These are phyloP conservation scores for Fusarium sp. DNA, from an alignment of 2,329 filamentous ascomycete genomes.

Conservation along the genomic window DNA sequence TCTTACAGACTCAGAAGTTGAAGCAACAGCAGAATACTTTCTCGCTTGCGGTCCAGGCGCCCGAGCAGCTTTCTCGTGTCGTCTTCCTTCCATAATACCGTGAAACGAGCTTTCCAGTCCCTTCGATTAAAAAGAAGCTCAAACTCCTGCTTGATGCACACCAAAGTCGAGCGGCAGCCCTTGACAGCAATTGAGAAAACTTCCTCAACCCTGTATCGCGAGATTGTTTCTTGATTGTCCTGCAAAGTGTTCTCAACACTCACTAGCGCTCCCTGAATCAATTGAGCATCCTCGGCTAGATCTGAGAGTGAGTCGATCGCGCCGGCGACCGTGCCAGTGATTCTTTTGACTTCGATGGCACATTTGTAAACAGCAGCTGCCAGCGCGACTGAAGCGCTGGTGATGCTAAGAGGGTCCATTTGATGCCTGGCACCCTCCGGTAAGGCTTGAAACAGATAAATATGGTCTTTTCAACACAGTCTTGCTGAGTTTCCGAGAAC, in stretches of 20 bases:
- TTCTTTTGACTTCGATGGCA: not conserved
- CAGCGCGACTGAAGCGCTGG: not conserved
- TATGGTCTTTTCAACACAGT: no score
- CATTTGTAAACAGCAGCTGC: not conserved
- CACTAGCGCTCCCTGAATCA: fast-evolving
- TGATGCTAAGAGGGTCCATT: not conserved
- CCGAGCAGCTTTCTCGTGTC: not conserved
- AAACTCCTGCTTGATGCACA: not conserved
- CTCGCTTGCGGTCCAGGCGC: not conserved
- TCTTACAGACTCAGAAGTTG: not conserved
- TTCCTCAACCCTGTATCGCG: not conserved
- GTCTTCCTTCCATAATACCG: fast-evolving
- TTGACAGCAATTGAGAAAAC: not conserved
- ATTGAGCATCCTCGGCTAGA: not conserved
- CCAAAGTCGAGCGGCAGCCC: not conserved
- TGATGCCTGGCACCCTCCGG: fast-evolving
- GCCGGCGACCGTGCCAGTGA: not conserved
- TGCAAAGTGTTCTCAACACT: fast-evolving
- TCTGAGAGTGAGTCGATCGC: fast-evolving
- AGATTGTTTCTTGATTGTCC: not conserved
- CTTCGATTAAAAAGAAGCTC: fast-evolving
- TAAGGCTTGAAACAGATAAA: fast-evolving
- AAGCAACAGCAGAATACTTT: not conserved
- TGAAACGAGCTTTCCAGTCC: fast-evolving
- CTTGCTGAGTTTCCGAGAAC: fast-evolving